Conservation (phyloP, 2,329 filamentous ascomycete species). For the Pestalotiopsis fici region DNA sequence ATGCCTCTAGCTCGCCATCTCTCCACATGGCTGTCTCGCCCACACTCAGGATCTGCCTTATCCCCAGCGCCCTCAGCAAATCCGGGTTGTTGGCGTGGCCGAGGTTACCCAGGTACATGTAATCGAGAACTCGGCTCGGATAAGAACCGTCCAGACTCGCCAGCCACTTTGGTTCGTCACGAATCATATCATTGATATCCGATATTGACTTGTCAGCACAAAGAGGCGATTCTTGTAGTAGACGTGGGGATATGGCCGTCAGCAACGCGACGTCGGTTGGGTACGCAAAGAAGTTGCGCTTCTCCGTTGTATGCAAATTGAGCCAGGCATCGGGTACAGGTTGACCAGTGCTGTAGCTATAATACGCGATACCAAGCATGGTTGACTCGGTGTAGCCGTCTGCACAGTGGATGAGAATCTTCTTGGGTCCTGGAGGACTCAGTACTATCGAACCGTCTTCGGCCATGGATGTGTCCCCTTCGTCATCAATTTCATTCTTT, state of each 20-base stretch:
- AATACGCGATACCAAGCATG: constrained; percentile 86
- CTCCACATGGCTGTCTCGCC: constrained; percentile 86
- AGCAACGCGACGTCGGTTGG: constrained; percentile 84
- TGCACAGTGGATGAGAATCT: constrained; percentile 86
- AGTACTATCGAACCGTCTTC: constrained; percentile 21
- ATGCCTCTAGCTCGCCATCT: constrained; percentile 67
- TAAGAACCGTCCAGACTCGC: constrained; percentile 84
- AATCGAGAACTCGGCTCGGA: constrained; percentile 84
- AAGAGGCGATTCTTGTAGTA: constrained; percentile 71
- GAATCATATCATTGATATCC: constrained; percentile 54
- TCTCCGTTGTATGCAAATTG: constrained; percentile 74
- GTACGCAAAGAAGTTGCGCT: constrained; percentile 95
- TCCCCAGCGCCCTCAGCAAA: constrained; percentile 76
- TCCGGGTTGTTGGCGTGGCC: constrained; percentile 93
- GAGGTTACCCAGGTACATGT: constrained; percentile 95
- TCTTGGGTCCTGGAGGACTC: constrained; percentile 48
- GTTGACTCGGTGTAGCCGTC: constrained; percentile 97
- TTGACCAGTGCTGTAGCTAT: constrained; percentile 84
- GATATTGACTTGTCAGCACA: constrained; percentile 48
- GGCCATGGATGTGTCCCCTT: constrained; percentile 46
- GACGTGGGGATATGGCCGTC: constrained; percentile 72
- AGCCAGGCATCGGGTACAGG: constrained; percentile 87
- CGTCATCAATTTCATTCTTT: constrained; percentile 31
- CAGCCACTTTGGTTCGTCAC: constrained; percentile 76
- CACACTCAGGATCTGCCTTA: constrained; percentile 85